phyloP scores from a whole-genome alignment of 2,329 filamentous ascomycete species.

The Trichophyton schoenleinii region DNA sequence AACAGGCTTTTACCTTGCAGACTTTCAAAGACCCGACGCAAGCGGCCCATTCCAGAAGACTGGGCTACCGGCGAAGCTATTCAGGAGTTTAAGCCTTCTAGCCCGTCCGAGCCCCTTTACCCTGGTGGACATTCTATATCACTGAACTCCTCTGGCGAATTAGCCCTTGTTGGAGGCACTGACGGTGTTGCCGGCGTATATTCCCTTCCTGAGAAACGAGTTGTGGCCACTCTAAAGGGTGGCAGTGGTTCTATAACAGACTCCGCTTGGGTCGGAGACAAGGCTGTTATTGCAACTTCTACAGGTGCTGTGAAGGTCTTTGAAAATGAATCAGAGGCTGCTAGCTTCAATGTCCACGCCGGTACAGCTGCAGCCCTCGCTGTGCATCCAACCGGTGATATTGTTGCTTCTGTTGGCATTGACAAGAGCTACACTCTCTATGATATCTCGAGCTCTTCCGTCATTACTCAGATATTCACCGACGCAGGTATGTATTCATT shows the following conservation, averaged over 20 bases:
- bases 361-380: constrained; percentile 66
- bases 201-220: constrained; percentile 61
- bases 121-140: constrained; percentile 47
- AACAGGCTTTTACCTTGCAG: constrained; percentile 34
- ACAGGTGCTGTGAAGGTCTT: constrained; percentile 72
- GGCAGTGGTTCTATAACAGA: constrained; percentile 57
- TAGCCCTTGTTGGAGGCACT: constrained; percentile 62
- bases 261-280: constrained; percentile 47
- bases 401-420: constrained; percentile 73
- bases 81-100: constrained; percentile 43
- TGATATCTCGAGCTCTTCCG: constrained; percentile 55
- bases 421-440: constrained; percentile 93
- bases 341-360: constrained; percentile 66
- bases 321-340: constrained; percentile 55
- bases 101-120: constrained; percentile 46
- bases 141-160: constrained; percentile 47
- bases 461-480: constrained; percentile 65
- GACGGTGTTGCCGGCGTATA: constrained; percentile 66
- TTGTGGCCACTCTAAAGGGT: constrained; percentile 54
- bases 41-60: constrained; percentile 69
- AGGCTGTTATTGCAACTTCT: constrained; percentile 59
- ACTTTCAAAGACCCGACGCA: constrained; percentile 77
- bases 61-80: constrained; percentile 72
- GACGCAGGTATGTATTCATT: constrained; percentile 53
- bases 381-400: constrained; percentile 67